A percentile compares a stretch with the other conserved stretches of the same genome.
phyloP scores from a whole-genome alignment of 331 rosid genomes.

The Prunus yedoensis region DNA sequence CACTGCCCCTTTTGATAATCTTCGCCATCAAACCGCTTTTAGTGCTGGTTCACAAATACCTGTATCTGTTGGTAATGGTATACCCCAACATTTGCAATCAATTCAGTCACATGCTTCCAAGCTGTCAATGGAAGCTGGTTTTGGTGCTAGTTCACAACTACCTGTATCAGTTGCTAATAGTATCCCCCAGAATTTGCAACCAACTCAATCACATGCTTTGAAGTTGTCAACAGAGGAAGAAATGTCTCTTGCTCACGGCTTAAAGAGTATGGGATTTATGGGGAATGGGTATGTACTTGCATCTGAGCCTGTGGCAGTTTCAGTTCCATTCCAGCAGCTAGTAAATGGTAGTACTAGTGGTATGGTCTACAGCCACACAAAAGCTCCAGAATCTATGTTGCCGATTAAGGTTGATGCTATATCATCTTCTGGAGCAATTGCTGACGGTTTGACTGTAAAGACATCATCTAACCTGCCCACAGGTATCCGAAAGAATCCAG shows the following conservation, averaged over 20 bases:
- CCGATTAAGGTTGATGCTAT: conserved; percentile 45
- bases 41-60: conserved; percentile 37
- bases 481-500: conserved; percentile 55
- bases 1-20: conserved; percentile 34
- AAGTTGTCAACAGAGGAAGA: conserved; percentile 57
- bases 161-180: conserved; percentile 43
- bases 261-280: conserved; percentile 59
- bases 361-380: conserved; percentile 42
- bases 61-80: conserved; percentile 33
- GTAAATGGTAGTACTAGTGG: conserved; percentile 28
- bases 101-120: conserved; percentile 52
- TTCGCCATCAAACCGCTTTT: conserved; percentile 42
- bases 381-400: conserved; percentile 40
- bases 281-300: conserved; percentile 64
- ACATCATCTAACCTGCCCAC: conserved; percentile 40
- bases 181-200: conserved; percentile 50
- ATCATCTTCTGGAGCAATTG: conserved; percentile 39
- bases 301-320: conserved; percentile 41
- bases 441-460: conserved; percentile 35
- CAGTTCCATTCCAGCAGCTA: conserved; percentile 56
- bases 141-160: conserved; percentile 26
- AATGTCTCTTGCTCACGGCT: conserved; percentile 50
- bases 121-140: conserved; percentile 37
- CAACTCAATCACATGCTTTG: conserved; percentile 51
- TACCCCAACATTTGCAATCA: conserved; percentile 52